Evolutionary conservation across 192 early-diverging fungal genomes (phyloP).

Genomic region (Backusella parvicylindrica): DNA sequence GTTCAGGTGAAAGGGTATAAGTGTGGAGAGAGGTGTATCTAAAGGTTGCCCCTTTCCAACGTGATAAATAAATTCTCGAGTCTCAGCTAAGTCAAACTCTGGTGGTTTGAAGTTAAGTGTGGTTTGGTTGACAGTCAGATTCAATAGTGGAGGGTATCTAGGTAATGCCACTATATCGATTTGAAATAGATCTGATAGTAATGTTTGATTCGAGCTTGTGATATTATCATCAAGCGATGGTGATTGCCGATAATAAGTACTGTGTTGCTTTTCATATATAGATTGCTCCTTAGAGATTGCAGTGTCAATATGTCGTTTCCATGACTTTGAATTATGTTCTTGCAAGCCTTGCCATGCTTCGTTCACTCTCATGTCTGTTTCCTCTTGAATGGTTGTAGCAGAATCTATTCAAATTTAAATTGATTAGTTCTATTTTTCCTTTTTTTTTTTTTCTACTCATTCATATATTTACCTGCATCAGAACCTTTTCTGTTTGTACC

Average conservation of each 20-base stretch:
- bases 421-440: not conserved
- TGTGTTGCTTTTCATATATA: not conserved
- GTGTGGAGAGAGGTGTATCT: conserved; percentile 33
- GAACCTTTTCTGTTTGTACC: not conserved
- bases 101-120: conserved; percentile 18
- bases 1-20: conserved; percentile 40
- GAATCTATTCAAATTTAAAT: not conserved
- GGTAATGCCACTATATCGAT: conserved; percentile 16
- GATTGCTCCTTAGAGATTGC: conserved; percentile 7
- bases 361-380: conserved; percentile 18
- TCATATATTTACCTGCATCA: not conserved
- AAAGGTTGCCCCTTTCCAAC: conserved; percentile 39
- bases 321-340: conserved; percentile 32
- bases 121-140: conserved; percentile 17
- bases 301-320: conserved; percentile 27
- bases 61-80: conserved; percentile 34
- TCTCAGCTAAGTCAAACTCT: conserved; percentile 31
- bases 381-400: not conserved
- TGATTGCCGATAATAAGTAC: not conserved
- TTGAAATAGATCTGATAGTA: conserved; percentile 8
- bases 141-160: conserved; percentile 28
- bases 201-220: not conserved
- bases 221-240: not conserved
- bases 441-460: not conserved
- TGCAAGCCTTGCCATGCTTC: conserved; percentile 24